phyloP scores from a whole-genome alignment of 306 rosid genomes.

The Sechiopsis laciniata region DNA sequence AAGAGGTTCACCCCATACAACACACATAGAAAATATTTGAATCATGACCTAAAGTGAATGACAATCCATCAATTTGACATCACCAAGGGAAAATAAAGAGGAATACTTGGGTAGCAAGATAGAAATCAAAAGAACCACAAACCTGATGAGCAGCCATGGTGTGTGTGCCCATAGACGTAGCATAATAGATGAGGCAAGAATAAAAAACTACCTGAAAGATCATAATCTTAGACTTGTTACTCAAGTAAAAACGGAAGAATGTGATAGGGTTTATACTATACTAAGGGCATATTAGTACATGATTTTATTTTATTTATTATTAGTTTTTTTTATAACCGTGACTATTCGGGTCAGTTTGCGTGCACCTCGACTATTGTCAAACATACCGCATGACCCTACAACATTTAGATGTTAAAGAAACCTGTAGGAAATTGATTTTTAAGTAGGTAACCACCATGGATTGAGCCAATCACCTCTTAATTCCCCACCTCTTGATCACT shows the following conservation, averaged over 20 bases:
- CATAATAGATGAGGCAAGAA: constrained; percentile 62
- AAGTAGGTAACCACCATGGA: no score
- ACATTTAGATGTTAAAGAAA: no score
- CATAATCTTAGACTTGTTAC: constrained; percentile 11
- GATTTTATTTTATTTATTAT: no score
- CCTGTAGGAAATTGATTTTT: no score
- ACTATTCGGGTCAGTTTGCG: no score
- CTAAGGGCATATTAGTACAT: no score
- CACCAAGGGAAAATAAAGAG: constrained; percentile 20
- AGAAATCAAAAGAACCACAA: constrained; percentile 1
- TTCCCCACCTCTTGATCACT: no score
- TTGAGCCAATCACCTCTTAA: no score
- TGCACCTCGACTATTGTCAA: no score
- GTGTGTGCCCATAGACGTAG: constrained; percentile 78
- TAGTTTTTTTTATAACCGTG: no score
- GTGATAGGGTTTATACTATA: no score
- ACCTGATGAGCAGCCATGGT: constrained; percentile 97
- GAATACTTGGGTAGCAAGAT: constrained; percentile 19
- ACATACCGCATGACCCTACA: no score
- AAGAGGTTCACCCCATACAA: constrained; percentile 97
- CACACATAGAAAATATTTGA: constrained; percentile 67
- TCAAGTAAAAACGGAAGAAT: not conserved
- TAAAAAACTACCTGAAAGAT: constrained; percentile 72
- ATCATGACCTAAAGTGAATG: constrained; percentile 67
- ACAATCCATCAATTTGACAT: constrained; percentile 23